Evolutionary conservation across 192 early-diverging fungal species (phyloP).

Genomic region (Mortierella antarctica): DNA sequence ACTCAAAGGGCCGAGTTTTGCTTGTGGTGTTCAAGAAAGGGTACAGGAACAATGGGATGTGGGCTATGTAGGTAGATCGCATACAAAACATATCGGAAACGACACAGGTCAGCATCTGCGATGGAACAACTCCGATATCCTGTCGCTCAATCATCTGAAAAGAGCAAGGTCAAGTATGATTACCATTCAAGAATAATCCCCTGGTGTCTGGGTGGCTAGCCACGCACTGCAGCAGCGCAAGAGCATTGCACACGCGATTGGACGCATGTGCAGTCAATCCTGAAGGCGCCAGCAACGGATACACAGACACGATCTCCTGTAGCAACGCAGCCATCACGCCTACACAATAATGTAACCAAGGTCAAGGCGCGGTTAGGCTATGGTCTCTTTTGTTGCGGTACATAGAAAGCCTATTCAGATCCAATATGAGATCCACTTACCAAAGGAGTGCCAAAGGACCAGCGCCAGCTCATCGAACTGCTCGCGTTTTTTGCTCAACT

Average conservation of each 20-base stretch:
- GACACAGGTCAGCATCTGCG: too few relatives aligned
- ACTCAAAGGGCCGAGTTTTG: slow-evolving; percentile 96
- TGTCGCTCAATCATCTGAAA: neutral
- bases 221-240: slow-evolving; percentile 95
- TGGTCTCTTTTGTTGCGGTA: neutral
- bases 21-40: slow-evolving; percentile 97
- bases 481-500: slow-evolving; percentile 94
- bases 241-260: slow-evolving; percentile 96
- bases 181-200: slow-evolving; percentile 80
- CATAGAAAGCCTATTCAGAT: neutral
- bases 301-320: slow-evolving; percentile 96
- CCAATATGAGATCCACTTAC: slow-evolving; percentile 48
- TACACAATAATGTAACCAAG: slow-evolving; percentile 11
- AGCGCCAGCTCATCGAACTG: slow-evolving; percentile 95
- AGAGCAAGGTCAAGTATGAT: neutral
- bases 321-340: slow-evolving; percentile 96
- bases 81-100: too few relatives aligned
- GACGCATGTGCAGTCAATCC: slow-evolving; percentile 87
- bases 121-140: too few relatives aligned
- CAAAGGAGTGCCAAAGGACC: slow-evolving; percentile 98
- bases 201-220: slow-evolving; percentile 95
- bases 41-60: slow-evolving; percentile 97
- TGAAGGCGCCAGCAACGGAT: slow-evolving; percentile 89
- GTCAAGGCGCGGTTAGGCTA: neutral
- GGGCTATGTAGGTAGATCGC: slow-evolving; percentile 68